Conservation (phyloP, 495 filamentous ascomycete genomes). For the Cercophora newfieldiana region DNA sequence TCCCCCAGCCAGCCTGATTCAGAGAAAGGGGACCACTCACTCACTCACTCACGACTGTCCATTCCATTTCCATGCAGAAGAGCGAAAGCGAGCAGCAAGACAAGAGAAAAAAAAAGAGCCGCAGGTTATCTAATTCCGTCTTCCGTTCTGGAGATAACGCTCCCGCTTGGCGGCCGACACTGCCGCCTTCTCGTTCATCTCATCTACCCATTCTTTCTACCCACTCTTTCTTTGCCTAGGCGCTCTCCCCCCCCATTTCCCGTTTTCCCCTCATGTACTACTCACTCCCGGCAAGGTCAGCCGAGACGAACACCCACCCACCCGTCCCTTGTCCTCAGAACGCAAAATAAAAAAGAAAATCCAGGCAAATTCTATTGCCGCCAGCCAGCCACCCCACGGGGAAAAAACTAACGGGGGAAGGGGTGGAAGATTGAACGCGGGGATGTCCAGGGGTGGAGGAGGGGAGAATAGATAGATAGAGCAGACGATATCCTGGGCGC, state of each 20-base stretch:
- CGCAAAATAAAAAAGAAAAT: background rate
- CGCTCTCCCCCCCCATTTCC: background rate
- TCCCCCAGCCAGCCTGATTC: conserved; percentile 21
- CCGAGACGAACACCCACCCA: background rate
- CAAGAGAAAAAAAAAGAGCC: background rate
- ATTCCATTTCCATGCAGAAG: conserved; percentile 24
- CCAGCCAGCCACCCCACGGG: conserved; percentile 13
- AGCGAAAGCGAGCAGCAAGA: background rate
- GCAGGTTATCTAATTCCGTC: conserved; percentile 14
- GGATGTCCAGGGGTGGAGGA: background rate
- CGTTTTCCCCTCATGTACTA: conserved; percentile 8
- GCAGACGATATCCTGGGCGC: conserved; percentile 2
- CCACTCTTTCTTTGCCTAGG: background rate
- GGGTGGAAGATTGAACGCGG: background rate
- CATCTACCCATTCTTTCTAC: background rate
- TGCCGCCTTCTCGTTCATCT: conserved; percentile 8
- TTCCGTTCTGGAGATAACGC: background rate
- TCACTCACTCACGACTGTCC: too few species aligned
- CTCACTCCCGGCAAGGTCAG: background rate
- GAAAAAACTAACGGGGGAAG: background rate
- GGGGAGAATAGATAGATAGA: background rate
- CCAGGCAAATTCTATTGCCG: conserved; percentile 13
- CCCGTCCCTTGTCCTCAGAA: background rate
- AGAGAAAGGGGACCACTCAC: background rate
- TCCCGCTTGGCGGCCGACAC: conserved; percentile 15